phyloP scores from a whole-genome alignment of 805 yeast genomes.

The Wickerhamomyces silvicola region DNA sequence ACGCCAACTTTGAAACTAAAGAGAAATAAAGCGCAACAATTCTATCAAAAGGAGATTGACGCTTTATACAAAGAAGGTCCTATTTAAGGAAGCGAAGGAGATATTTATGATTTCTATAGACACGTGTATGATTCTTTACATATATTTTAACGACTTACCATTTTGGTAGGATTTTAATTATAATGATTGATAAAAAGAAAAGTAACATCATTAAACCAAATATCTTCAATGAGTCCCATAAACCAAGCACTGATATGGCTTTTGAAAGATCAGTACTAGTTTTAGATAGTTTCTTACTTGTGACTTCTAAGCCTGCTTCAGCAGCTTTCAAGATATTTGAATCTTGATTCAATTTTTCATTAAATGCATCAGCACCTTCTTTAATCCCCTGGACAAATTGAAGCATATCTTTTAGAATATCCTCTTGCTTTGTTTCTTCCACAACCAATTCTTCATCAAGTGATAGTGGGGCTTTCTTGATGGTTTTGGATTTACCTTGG shows the following conservation, averaged over 20 bases:
- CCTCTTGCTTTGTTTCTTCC: constrained; percentile 32
- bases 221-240: constrained; percentile 24
- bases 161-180: constrained; percentile 34
- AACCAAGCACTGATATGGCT: constrained; percentile 24
- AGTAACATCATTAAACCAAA: constrained; percentile 20
- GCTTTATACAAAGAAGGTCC: constrained; percentile 39
- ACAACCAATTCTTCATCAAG: constrained; percentile 29
- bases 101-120: background rate
- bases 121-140: background rate
- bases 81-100: background rate
- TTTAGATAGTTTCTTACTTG: constrained; percentile 28
- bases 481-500: constrained; percentile 12
- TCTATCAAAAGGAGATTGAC: constrained; percentile 33
- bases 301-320: constrained; percentile 33
- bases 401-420: constrained; percentile 31
- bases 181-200: constrained; percentile 27
- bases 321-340: constrained; percentile 33
- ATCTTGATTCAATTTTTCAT: constrained; percentile 32
- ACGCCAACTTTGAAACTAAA: constrained; percentile 55
- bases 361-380: constrained; percentile 35
- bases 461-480: constrained; percentile 6
- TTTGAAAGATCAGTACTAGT: constrained; percentile 23
- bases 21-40: constrained; percentile 47
- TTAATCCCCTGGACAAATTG: constrained; percentile 30
- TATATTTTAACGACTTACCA: constrained; percentile 18